Percentiles rank a stretch among this genome's conserved stretches.
phyloP scores from a whole-genome alignment of 108 stramenopile species.

The Stephanodiscus triporus region DNA sequence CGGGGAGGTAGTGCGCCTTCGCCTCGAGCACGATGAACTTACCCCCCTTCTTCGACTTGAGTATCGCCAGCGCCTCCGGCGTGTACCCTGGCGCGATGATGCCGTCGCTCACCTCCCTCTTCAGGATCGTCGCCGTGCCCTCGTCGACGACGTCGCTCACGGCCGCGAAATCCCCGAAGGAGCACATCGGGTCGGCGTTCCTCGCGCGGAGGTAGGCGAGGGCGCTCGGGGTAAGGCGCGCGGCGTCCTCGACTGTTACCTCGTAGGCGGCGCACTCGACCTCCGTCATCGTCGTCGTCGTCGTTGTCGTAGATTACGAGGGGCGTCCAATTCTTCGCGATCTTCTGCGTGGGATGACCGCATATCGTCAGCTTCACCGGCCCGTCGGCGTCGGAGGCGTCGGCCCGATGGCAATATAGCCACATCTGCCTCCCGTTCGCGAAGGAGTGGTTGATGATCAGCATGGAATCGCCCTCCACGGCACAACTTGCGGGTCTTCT shows the following conservation, averaged over 20 bases:
- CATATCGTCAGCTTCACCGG: no score
- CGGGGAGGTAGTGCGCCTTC: slow-evolving; percentile 80
- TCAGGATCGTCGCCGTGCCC: slow-evolving; percentile 92
- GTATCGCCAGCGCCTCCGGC: slow-evolving; percentile 92
- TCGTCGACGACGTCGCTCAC: slow-evolving; percentile 96
- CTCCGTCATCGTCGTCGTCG: slow-evolving; percentile 40
- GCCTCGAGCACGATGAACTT: slow-evolving; percentile 97
- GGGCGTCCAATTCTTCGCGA: no score
- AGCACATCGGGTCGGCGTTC: slow-evolving; percentile 99
- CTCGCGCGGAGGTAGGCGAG: slow-evolving; percentile 97
- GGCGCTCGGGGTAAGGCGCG: slow-evolving; percentile 86
- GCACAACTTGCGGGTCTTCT: no score
- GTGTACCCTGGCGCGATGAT: slow-evolving; percentile 99
- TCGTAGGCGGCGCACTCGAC: slow-evolving; percentile 91
- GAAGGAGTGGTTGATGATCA: no score
- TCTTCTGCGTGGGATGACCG: no score
- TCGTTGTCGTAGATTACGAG: no score
- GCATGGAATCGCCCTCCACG: no score
- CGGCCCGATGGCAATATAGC: no score
- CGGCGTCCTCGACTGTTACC: slow-evolving; percentile 67
- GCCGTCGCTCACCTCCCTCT: slow-evolving; percentile 97
- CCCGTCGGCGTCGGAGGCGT: no score
- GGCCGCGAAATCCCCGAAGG: slow-evolving; percentile 98
- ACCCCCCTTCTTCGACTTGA: slow-evolving; percentile 96
- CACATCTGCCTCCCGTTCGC: no score